Percentiles rank a stretch among this genome's conserved stretches.
These are phyloP conservation scores for Ramularia endophylla DNA, from an alignment of 2,329 filamentous ascomycete species.

Conservation along the genomic window DNA sequence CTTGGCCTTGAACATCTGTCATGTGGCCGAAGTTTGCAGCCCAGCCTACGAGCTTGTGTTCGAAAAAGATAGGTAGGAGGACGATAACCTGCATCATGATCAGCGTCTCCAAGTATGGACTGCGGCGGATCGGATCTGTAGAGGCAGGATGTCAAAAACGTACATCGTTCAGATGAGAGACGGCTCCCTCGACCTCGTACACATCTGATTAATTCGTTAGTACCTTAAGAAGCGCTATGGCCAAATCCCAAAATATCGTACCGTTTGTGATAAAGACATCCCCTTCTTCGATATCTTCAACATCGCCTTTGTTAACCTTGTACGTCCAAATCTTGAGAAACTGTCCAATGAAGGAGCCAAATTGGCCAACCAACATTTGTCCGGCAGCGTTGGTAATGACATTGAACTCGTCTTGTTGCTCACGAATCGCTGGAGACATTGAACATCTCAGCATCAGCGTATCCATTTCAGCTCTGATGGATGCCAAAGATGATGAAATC, in stretches of 20 bases:
- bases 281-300: conserved; percentile 22
- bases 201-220: conserved; percentile 8
- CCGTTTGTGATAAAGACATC: conserved; percentile 25
- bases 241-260: neutral
- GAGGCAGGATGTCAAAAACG: neutral
- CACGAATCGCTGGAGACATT: conserved; percentile 24
- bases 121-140: too few relatives aligned
- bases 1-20: conserved; percentile 25
- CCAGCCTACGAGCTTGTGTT: conserved; percentile 24
- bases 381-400: conserved; percentile 23
- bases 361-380: conserved; percentile 24
- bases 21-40: conserved; percentile 25
- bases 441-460: conserved; percentile 25
- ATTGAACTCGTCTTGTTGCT: conserved; percentile 26
- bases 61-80: conserved; percentile 21
- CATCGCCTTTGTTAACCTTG: conserved; percentile 19
- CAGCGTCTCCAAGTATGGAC: too few relatives aligned
- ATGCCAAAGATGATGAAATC: conserved; percentile 21
- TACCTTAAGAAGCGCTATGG: neutral
- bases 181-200: conserved; percentile 25
- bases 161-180: conserved; percentile 23
- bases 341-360: conserved; percentile 24
- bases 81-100: conserved; percentile 10
- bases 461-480: conserved; percentile 23
- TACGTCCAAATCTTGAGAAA: conserved; percentile 25